A percentile compares a stretch with the other conserved stretches of the same genome.
phyloP scores from a whole-genome alignment of 306 rosid species.

The Betula pendula region DNA sequence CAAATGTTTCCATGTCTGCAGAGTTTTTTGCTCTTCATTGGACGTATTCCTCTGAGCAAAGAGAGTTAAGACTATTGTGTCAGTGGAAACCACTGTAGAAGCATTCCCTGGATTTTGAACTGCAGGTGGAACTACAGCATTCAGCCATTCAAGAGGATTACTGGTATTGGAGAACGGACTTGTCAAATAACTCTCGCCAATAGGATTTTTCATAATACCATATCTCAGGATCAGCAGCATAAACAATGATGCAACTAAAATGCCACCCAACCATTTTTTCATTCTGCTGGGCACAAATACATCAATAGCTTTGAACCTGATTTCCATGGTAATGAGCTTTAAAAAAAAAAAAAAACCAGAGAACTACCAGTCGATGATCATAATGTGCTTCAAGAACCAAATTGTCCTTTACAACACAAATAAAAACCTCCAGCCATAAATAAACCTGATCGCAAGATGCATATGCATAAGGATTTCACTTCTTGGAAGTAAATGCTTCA shows the following conservation, averaged over 20 bases:
- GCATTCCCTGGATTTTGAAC: slow-evolving; percentile 64
- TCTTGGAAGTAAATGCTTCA: slow-evolving; percentile 23
- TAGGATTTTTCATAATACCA: slow-evolving; percentile 61
- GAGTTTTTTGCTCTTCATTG: slow-evolving; percentile 56
- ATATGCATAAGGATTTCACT: slow-evolving; percentile 2
- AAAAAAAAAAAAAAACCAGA: slow-evolving; percentile 19
- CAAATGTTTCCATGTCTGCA: slow-evolving; percentile 82
- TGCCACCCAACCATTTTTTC: slow-evolving; percentile 83
- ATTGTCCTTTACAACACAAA: neutral
- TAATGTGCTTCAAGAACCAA: neutral
- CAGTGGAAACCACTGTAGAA: slow-evolving; percentile 64
- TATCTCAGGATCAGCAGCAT: slow-evolving; percentile 78
- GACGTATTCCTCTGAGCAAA: slow-evolving; percentile 65
- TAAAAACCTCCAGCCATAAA: slow-evolving; percentile 22
- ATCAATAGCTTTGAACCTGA: slow-evolving; percentile 32
- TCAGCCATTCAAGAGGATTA: slow-evolving; percentile 85
- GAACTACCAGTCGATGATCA: slow-evolving; percentile 21
- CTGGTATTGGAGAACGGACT: slow-evolving; percentile 49
- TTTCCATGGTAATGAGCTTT: slow-evolving; percentile 32
- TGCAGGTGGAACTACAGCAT: slow-evolving; percentile 57
- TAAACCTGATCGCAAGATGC: slow-evolving; percentile 16
- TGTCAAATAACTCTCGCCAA: slow-evolving; percentile 51
- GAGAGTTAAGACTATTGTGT: slow-evolving; percentile 57
- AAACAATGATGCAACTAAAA: slow-evolving; percentile 60
- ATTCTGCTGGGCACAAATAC: slow-evolving; percentile 46